Conservation (phyloP, 2,329 filamentous ascomycete species). For the Diaporthe caulivora region DNA sequence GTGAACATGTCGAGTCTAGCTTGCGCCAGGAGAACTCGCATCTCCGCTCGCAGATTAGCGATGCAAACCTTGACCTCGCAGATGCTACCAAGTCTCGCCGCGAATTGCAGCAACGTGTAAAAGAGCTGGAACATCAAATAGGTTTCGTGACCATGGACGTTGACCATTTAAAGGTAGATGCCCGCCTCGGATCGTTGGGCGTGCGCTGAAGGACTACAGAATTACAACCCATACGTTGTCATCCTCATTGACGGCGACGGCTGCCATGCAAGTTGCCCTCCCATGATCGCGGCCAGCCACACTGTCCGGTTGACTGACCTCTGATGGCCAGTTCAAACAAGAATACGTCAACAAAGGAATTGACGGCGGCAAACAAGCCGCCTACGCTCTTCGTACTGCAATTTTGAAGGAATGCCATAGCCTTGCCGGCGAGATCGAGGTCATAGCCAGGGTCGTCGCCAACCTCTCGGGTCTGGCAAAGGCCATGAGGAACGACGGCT, state of each 20-base stretch:
- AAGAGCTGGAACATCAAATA: conserved; percentile 53
- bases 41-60: conserved; percentile 56
- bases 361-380: conserved; percentile 67
- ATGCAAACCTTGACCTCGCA: conserved; percentile 63
- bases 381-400: conserved; percentile 61
- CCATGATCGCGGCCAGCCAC: conserved; percentile 2
- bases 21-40: conserved; percentile 58
- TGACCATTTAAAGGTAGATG: conserved; percentile 60
- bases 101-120: conserved; percentile 63
- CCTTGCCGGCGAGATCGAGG: conserved; percentile 64
- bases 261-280: conserved; percentile 43
- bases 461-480: conserved; percentile 65
- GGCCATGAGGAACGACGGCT: conserved; percentile 63
- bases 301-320: not conserved
- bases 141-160: conserved; percentile 53
- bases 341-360: conserved; percentile 65
- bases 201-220: conserved; percentile 52
- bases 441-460: conserved; percentile 68
- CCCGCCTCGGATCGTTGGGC: conserved; percentile 37
- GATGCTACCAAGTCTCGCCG: conserved; percentile 62
- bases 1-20: conserved; percentile 57
- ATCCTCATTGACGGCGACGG: conserved; percentile 74
- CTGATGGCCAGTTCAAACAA: conserved; percentile 65
- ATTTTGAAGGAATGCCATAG: conserved; percentile 61
- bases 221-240: conserved; percentile 69